Base-by-base conservation (phyloP, 371 early-diverging fungal genomes). In the Pancytospora philotis region DNA sequence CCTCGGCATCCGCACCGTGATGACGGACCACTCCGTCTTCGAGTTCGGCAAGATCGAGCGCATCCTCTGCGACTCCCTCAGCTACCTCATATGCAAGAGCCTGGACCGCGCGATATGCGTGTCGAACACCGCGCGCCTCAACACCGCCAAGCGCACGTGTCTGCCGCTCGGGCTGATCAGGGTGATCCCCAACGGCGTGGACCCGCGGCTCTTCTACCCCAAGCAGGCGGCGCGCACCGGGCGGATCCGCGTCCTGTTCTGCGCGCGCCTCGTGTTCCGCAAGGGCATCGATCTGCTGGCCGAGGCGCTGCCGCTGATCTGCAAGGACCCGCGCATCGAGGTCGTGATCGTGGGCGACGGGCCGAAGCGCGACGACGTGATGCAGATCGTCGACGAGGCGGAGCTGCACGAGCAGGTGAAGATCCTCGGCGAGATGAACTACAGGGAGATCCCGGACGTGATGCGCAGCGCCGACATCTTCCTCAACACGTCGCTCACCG, bases 101-200 rank as follows among this genome's bases (percentile, higher is more conserved):
- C 84, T 93, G 39, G 90, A 92, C 66, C 90, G 90, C 80, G 90
- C 90, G 28, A 92, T 98, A 38, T 95, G 96, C 75, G 98, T 98
- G 1, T 92, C 93, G 8, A 89, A 95, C 76, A 93, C 93, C 51
- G 90, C 92, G 79, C 93, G 92, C 80, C 92, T 93, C 78, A 96
- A 96, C 79, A 93, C 93, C 0, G 92, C 92, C 0, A 80, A 93
- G 34, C 82, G 97, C 57, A 92, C 92, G 2, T 86, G 88, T 1
- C 83, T 96, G 28, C 85, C 89, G 36, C 91, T 91, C 16, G 81
- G 85, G 52, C 84, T 84, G 63, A 93, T 96, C 0, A 89, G 87
- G 6, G 96, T 94, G n/a, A 93, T 98, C 52, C 98, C 96, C 16
- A 98, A 98, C 82, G 95, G 93, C 37, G 87, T 98, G 16, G 87